phyloP scores from a whole-genome alignment of 208 protist species.

The Blechomonas ayalai region DNA sequence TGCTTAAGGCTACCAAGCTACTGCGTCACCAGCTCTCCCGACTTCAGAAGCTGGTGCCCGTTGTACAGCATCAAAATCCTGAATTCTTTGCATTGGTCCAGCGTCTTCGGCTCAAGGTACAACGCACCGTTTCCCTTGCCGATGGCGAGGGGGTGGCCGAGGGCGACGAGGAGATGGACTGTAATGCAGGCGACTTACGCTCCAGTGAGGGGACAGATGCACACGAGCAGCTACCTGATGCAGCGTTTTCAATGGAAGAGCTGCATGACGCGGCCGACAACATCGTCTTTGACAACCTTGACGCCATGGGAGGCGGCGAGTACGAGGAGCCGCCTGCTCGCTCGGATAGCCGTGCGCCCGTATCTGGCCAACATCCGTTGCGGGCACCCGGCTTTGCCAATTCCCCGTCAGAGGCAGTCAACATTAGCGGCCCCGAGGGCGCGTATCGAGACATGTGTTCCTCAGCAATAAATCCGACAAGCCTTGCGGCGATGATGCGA shows the following conservation, averaged over 20 bases:
- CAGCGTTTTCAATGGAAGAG: conserved; percentile 26
- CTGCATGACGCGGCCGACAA: conserved; percentile 66
- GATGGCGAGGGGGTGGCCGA: conserved; percentile 34
- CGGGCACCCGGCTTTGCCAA: no score
- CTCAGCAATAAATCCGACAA: conserved; percentile 1
- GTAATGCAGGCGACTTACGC: background rate
- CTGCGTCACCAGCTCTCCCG: conserved; percentile 53
- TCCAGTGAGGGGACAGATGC: conserved; percentile 1
- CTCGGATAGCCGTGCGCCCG: no score
- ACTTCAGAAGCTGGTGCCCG: conserved; percentile 37
- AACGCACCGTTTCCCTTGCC: conserved; percentile 28
- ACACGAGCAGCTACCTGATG: conserved; percentile 2
- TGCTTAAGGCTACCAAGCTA: conserved; percentile 44
- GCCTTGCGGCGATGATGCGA: background rate
- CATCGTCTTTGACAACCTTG: conserved; percentile 59
- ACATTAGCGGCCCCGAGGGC: background rate
- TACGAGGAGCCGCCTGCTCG: background rate
- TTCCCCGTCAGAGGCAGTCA: no score
- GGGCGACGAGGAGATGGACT: conserved; percentile 12
- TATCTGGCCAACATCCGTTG: no score
- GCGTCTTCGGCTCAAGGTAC: conserved; percentile 48
- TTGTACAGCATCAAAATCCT: conserved; percentile 48
- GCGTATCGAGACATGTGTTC: background rate
- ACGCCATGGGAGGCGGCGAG: conserved; percentile 3
- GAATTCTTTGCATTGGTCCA: conserved; percentile 65